Conservation (phyloP, 176 grass and related monocot species). For the Neostapfia colusana region DNA sequence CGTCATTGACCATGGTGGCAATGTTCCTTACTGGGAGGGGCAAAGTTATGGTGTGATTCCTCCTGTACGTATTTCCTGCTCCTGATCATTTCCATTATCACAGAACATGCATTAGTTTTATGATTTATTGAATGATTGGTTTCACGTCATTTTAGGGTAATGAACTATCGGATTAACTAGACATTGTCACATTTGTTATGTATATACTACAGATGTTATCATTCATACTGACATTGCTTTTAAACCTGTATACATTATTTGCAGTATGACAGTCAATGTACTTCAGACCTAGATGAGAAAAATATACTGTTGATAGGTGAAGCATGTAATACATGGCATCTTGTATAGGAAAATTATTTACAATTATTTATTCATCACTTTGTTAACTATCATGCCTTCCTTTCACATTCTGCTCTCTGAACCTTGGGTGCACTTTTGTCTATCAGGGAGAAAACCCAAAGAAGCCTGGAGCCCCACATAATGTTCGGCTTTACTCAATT, state of each 20-base stretch:
- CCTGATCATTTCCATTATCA: background rate
- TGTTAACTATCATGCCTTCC: background rate
- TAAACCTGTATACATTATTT: background rate
- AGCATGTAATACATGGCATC: background rate
- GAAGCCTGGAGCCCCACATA: slow-evolving; percentile 86
- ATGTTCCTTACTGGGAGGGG: slow-evolving; percentile 94
- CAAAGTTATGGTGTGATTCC: slow-evolving; percentile 92
- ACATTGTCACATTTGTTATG: background rate
- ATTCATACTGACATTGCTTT: background rate
- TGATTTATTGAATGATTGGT: background rate
- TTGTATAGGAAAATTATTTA: background rate
- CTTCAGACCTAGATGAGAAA: background rate
- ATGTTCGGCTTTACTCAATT: slow-evolving; percentile 89
- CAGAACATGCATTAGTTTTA: background rate
- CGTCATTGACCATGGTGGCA: slow-evolving; percentile 89
- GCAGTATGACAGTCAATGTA: background rate
- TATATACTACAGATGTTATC: background rate
- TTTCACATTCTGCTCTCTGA: background rate
- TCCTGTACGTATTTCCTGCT: slow-evolving; percentile 46
- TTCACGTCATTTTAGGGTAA: background rate
- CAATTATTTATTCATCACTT: background rate
- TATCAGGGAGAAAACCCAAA: slow-evolving; percentile 89
- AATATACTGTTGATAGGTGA: background rate
- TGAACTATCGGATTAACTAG: background rate
- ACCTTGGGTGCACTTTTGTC: background rate